These are phyloP conservation scores for Fusarium transvaalense DNA, from an alignment of 2,329 filamentous ascomycete genomes.

Conservation along the genomic window DNA sequence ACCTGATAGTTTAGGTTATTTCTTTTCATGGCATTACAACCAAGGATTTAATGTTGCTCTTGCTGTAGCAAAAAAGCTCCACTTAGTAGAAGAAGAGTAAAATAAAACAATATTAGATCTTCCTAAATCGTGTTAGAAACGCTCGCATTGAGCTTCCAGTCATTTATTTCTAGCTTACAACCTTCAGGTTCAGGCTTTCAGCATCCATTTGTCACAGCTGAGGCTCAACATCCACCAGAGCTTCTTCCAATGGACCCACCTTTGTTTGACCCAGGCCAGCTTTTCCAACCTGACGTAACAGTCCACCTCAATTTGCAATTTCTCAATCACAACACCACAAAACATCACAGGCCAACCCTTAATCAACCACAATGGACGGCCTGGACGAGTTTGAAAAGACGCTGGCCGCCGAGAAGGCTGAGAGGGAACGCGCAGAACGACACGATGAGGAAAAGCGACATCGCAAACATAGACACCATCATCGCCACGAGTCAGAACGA, in stretches of 20 bases:
- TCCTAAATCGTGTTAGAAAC: fast-evolving
- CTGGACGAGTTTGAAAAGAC: slow-evolving; percentile 82
- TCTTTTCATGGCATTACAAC: no score
- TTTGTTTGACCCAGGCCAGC: slow-evolving; percentile 13
- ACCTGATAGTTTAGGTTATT: no score
- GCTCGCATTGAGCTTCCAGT: fast-evolving
- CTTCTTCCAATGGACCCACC: slow-evolving; percentile 7
- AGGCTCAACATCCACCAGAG: neutral
- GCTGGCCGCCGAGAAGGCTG: slow-evolving; percentile 73
- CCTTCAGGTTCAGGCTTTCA: neutral
- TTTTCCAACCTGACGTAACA: slow-evolving; percentile 40
- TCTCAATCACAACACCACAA: slow-evolving; percentile 3
- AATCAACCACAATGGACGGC: slow-evolving; percentile 61
- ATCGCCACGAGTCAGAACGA: slow-evolving; percentile 56
- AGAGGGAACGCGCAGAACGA: slow-evolving; percentile 62
- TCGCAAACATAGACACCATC: slow-evolving; percentile 61
- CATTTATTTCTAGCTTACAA: no score
- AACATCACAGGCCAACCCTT: fast-evolving
- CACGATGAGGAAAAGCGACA: slow-evolving; percentile 58
- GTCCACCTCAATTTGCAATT: neutral
- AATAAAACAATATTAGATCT: no score
- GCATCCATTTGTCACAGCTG: neutral
- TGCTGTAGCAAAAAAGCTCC: neutral
- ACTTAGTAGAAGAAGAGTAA: no score
- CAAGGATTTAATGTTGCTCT: no score